A percentile compares a stretch with the other conserved stretches of the same genome.
Conservation (phyloP, 2,329 filamentous ascomycete genomes). For the Botrytis galanthina region DNA sequence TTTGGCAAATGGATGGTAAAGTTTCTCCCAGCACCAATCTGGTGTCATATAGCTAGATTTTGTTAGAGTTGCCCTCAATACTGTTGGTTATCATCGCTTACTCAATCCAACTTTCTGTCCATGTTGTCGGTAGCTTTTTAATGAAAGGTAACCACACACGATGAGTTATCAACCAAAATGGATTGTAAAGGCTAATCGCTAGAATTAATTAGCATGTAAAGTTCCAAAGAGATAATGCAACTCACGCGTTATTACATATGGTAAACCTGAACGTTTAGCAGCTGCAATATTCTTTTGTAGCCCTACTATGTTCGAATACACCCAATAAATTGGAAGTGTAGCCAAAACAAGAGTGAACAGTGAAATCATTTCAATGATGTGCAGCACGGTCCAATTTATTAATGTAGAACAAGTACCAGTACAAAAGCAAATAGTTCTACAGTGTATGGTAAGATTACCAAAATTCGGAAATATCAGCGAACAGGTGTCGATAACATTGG, state of each 20-base stretch:
- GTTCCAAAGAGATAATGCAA: constrained; percentile 26
- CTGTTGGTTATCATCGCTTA: constrained; percentile 41
- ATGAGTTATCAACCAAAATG: constrained; percentile 55
- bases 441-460: neutral
- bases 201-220: constrained; percentile 18
- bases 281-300: constrained; percentile 48
- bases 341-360: constrained; percentile 27
- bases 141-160: constrained; percentile 56
- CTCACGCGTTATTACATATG: constrained; percentile 55
- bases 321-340: constrained; percentile 28
- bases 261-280: constrained; percentile 51
- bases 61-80: neutral
- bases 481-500: neutral
- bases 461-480: neutral
- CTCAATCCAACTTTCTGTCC: constrained; percentile 59
- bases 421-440: neutral
- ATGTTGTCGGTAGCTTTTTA: constrained; percentile 51
- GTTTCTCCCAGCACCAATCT: constrained; percentile 58
- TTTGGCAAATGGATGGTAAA: constrained; percentile 56
- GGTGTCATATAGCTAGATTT: constrained; percentile 50
- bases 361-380: constrained; percentile 28
- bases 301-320: constrained; percentile 34
- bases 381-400: neutral
- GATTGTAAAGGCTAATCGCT: constrained; percentile 52
- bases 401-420: neutral